Conservation (phyloP, 2,329 filamentous ascomycete genomes). For the Calcarisporium arbuscula region DNA sequence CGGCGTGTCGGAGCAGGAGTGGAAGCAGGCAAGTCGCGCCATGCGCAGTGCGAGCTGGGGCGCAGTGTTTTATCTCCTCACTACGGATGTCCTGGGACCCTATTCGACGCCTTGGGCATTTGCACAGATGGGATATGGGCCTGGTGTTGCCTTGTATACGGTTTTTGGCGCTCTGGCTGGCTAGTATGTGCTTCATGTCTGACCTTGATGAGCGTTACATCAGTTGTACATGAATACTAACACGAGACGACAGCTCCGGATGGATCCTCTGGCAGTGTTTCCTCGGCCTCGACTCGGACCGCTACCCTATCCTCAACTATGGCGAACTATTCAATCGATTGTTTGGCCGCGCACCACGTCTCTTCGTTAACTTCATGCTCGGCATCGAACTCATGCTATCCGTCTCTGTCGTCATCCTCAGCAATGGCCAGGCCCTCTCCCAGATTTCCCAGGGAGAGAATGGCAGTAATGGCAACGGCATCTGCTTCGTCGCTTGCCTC, state of each 20-base stretch:
- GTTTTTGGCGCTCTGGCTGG: conserved; percentile 31
- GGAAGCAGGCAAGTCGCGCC: conserved; percentile 31
- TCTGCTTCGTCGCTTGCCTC: conserved; percentile 48
- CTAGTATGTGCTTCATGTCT: too few relatives aligned
- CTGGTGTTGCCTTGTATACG: conserved; percentile 39
- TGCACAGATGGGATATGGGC: conserved; percentile 17
- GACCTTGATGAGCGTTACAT: too few relatives aligned
- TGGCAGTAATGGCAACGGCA: too few relatives aligned
- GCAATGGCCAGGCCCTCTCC: conserved; percentile 47
- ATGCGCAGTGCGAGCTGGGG: conserved; percentile 10
- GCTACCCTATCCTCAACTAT: conserved; percentile 39
- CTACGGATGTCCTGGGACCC: conserved; percentile 11
- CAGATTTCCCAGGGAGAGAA: conserved; percentile 45
- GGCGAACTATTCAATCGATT: conserved; percentile 42
- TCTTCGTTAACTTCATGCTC: conserved; percentile 42
- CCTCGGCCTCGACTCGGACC: conserved; percentile 28
- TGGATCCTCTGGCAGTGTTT: conserved; percentile 40
- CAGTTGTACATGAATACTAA: too few relatives aligned
- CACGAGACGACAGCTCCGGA: too few relatives aligned
- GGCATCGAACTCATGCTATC: conserved; percentile 42
- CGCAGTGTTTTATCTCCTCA: conserved; percentile 11
- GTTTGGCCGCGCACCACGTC: conserved; percentile 36
- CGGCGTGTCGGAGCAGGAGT: conserved; percentile 29
- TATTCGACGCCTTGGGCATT: conserved; percentile 9
- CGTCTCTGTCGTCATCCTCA: conserved; percentile 45